Evolutionary conservation across 148 eudicot genomes (phyloP), one percentile per base, ranked within the genome.

Genomic region (Persicaria tinctoria): DNA sequence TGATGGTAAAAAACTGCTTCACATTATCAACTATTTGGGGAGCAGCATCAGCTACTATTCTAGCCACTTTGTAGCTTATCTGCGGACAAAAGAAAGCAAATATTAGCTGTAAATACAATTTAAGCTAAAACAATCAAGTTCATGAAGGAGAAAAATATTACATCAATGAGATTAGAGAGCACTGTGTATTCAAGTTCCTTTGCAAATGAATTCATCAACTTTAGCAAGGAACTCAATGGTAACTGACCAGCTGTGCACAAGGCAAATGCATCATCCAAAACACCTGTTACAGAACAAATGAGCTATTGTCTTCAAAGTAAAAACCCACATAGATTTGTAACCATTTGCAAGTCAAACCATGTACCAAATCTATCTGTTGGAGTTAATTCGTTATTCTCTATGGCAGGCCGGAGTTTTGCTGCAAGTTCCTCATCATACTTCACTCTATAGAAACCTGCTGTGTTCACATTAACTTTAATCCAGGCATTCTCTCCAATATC

Each of bases 101-200:
- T 70, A 20, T 80, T 18, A 86, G 66, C 53, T 70, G 41, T 27
- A 53, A 75, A 44, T 66, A 41, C 45, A 59, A 50, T 46, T 72
- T 9, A 74, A 75, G 23, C 38, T 55, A 17, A 46, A 55, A 50
- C 74, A 66, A 75, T 55, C 1, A 50, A 44, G n/a, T 44, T 64
- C 23, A 56, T 23, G 50, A 60, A 49, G 56, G 60, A 17, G 64
- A 78, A 73, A 71, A 53, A 75, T 79, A 77, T 81, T 92, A 95
- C 99, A 76, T 68, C 82, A 66, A 92, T 90, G 77, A 95, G 80
- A 80, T 92, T 87, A 57, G 96, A 92, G 59, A 95, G 87, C 53
- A 92, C 97, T 64, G 97, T 92, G 76, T 95, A 92, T 38, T 95
- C 97, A 64, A 81, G 87, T 81, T 95, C 99, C 84, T 83, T 93